Conservation (phyloP, 208 protist genomes). For the Strigomonas culicis region DNA sequence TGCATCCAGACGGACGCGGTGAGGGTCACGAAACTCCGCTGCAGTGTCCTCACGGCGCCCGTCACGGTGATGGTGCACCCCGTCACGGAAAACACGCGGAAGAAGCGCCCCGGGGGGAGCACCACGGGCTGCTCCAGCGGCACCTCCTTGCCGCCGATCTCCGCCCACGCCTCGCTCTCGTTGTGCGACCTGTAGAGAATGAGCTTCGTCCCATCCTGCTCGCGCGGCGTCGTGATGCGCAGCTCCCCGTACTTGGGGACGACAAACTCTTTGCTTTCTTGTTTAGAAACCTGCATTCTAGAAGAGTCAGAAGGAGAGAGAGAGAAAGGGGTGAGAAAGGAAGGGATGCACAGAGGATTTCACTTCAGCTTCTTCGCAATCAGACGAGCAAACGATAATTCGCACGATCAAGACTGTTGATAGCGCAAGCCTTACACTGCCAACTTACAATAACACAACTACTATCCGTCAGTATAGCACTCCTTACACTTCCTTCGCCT, state of each 20-base stretch:
- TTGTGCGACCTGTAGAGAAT: slow-evolving; percentile 22
- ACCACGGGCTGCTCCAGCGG: slow-evolving; percentile 34
- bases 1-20: slow-evolving; percentile 33
- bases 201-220: slow-evolving; percentile 22
- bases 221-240: slow-evolving; percentile 30
- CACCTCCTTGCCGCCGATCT: slow-evolving; percentile 58
- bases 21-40: slow-evolving; percentile 41
- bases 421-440: too few relatives aligned
- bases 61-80: slow-evolving; percentile 48
- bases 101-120: slow-evolving; percentile 31
- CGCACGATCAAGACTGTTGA: too few relatives aligned
- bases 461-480: too few relatives aligned
- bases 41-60: slow-evolving; percentile 37
- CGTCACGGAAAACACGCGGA: slow-evolving; percentile 53
- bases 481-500: slow-evolving; percentile 12
- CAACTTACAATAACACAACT: too few relatives aligned
- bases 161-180: slow-evolving; percentile 25
- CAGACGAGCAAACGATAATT: too few relatives aligned
- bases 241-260: slow-evolving; percentile 54
- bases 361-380: slow-evolving; percentile 12
- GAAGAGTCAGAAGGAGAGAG: slow-evolving; percentile 7
- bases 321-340: background rate
- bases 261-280: slow-evolving; percentile 22
- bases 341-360: background rate
- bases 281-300: background rate